These are phyloP conservation scores for Abortiporus biennis DNA, from an alignment of 1,284 basidiomycete genomes.

Conservation along the genomic window DNA sequence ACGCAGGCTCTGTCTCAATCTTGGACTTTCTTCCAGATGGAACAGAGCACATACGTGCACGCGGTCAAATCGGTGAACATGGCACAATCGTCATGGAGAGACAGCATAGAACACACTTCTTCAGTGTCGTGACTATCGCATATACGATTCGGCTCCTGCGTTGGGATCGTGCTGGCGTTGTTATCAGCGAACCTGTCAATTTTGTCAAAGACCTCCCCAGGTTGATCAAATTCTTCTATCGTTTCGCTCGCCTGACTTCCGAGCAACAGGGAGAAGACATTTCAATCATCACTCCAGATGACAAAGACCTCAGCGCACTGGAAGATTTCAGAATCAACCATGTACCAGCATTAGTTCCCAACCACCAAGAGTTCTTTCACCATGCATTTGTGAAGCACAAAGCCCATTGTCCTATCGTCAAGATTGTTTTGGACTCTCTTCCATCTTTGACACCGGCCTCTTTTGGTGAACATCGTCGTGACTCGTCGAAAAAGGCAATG, in stretches of 20 bases:
- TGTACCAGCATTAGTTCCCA: no score
- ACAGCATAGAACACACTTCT: background rate
- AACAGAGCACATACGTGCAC: no score
- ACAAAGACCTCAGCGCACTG: background rate
- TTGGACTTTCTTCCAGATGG: no score
- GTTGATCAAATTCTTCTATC: slow-evolving; percentile 16
- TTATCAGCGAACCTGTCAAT: slow-evolving; percentile 13
- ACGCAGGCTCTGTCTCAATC: no score
- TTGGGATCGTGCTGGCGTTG: slow-evolving; percentile 15
- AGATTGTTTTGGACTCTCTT: background rate
- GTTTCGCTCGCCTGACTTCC: slow-evolving; percentile 11
- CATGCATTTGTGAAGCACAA: no score
- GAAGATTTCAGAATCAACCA: no score
- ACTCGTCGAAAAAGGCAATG: background rate
- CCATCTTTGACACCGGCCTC: background rate
- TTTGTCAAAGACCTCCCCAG: slow-evolving; percentile 1
- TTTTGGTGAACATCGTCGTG: background rate
- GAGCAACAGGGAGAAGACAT: slow-evolving; percentile 16
- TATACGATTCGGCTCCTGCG: slow-evolving; percentile 3
- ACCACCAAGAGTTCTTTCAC: no score
- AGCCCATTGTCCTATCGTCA: no score
- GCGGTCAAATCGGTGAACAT: slow-evolving; percentile 3
- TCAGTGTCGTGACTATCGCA: background rate
- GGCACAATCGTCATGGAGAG: background rate
- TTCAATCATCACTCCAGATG: background rate